A percentile compares a stretch with the other conserved stretches of the same genome.
Conservation (phyloP, 805 yeast species). For the Tetrapisispora arboricola region DNA sequence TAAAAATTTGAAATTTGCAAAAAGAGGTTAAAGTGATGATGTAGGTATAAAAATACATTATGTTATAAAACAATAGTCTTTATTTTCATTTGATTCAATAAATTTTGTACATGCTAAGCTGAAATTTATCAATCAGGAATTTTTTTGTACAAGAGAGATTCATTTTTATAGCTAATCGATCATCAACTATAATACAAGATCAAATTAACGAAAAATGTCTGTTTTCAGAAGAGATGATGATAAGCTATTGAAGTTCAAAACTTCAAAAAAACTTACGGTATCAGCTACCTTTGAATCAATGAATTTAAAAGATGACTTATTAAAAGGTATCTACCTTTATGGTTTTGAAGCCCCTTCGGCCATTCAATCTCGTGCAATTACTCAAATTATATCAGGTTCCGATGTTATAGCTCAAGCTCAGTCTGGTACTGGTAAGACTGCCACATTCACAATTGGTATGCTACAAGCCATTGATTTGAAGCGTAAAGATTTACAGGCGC, state of each 20-base stretch:
- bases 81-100: too few species aligned
- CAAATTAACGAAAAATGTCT: constrained; percentile 33
- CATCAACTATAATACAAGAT: too few species aligned
- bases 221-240: constrained; percentile 49
- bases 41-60: too few species aligned
- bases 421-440: constrained; percentile 98
- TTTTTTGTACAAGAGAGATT: background rate
- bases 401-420: constrained; percentile 98
- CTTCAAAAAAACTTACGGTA: constrained; percentile 44
- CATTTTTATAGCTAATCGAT: background rate
- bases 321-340: constrained; percentile 64
- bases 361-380: constrained; percentile 91
- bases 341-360: constrained; percentile 97
- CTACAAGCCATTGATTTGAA: constrained; percentile 74
- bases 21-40: too few species aligned
- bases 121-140: too few species aligned
- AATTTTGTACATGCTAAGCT: too few species aligned
- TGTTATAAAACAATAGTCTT: too few species aligned
- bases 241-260: constrained; percentile 48
- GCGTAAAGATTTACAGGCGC: constrained; percentile 71
- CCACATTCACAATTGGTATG: constrained; percentile 94
- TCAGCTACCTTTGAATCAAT: constrained; percentile 63
- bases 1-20: constrained; percentile 1
- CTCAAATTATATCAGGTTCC: constrained; percentile 86
- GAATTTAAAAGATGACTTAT: constrained; percentile 51